Conservation (phyloP, 768 basidiomycete genomes). For the Phylloporus arenicola region DNA sequence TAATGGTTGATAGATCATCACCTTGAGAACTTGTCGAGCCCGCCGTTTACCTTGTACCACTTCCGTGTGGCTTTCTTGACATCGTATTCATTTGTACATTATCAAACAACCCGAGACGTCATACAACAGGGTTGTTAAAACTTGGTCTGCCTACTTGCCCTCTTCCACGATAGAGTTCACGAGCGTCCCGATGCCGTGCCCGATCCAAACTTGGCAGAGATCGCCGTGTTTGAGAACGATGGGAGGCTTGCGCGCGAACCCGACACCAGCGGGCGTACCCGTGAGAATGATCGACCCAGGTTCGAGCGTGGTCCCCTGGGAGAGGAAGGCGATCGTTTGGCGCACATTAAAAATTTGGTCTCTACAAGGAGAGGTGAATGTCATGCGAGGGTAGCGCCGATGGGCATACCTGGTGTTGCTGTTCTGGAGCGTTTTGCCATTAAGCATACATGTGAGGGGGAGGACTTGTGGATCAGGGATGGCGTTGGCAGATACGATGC, state of each 20-base stretch:
- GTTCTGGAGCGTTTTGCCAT: conserved; percentile 65
- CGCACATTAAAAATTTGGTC: conserved; percentile 79
- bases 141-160: conserved; percentile 32
- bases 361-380: conserved; percentile 32
- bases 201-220: conserved; percentile 60
- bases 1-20: background rate
- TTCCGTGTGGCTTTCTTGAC: no score
- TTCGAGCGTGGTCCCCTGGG: conserved; percentile 77
- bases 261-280: conserved; percentile 77
- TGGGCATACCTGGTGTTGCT: conserved; percentile 61
- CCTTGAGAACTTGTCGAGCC: no score
- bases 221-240: conserved; percentile 72
- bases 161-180: conserved; percentile 78
- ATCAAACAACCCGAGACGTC: no score
- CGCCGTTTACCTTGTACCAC: no score
- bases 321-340: conserved; percentile 74
- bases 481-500: conserved; percentile 59
- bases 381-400: no score
- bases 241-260: conserved; percentile 68
- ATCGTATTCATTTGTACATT: no score
- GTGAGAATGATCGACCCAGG: conserved; percentile 82
- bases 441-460: conserved; percentile 57
- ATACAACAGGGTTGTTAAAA: conserved; percentile 27
- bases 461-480: conserved; percentile 66
- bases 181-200: conserved; percentile 71